A percentile compares a stretch with the other conserved stretches of the same genome.
Evolutionary conservation across 2,329 filamentous ascomycete genomes (phyloP).

Genomic region (Colletotrichum lupini): DNA sequence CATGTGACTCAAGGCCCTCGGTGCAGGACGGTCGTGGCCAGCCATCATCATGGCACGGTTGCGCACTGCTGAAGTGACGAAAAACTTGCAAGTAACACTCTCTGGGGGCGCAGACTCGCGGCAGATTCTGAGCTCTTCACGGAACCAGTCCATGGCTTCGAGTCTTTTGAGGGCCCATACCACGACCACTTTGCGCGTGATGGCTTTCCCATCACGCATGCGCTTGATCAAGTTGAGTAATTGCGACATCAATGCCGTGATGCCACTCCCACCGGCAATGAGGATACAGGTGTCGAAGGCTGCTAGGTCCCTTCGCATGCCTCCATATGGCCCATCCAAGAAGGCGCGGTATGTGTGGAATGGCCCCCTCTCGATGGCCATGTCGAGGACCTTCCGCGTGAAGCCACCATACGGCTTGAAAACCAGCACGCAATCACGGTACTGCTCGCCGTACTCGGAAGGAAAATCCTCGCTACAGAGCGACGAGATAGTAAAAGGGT

Average conservation of each 20-base stretch:
- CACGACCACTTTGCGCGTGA: conserved; percentile 89
- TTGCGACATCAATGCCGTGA: conserved; percentile 93
- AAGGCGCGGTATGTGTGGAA: conserved; percentile 94
- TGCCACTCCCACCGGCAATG: conserved; percentile 93
- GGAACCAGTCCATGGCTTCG: conserved; percentile 98
- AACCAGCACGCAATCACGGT: conserved; percentile 88
- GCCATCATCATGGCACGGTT: conserved; percentile 42
- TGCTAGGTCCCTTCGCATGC: conserved; percentile 89
- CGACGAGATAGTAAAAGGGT: conserved; percentile 94
- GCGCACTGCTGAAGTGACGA: conserved; percentile 83
- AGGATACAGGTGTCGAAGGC: conserved; percentile 94
- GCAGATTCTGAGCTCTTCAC: conserved; percentile 92
- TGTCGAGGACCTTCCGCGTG: conserved; percentile 85
- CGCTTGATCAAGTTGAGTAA: conserved; percentile 94
- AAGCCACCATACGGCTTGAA: conserved; percentile 94
- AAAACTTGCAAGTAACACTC: conserved; percentile 93
- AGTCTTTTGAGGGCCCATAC: conserved; percentile 94
- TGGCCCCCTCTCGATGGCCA: conserved; percentile 84
- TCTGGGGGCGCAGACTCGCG: conserved; percentile 89
- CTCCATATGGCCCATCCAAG: conserved; percentile 93
- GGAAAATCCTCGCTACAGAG: conserved; percentile 94
- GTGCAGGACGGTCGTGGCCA: conserved; percentile 56
- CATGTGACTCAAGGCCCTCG: conserved; percentile 76
- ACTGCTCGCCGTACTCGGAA: conserved; percentile 88
- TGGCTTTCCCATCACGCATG: conserved; percentile 93